A percentile compares a stretch with the other conserved stretches of the same genome.
Evolutionary conservation across 495 filamentous ascomycete genomes (phyloP).

Genomic region (Baudoinia panamericana): DNA sequence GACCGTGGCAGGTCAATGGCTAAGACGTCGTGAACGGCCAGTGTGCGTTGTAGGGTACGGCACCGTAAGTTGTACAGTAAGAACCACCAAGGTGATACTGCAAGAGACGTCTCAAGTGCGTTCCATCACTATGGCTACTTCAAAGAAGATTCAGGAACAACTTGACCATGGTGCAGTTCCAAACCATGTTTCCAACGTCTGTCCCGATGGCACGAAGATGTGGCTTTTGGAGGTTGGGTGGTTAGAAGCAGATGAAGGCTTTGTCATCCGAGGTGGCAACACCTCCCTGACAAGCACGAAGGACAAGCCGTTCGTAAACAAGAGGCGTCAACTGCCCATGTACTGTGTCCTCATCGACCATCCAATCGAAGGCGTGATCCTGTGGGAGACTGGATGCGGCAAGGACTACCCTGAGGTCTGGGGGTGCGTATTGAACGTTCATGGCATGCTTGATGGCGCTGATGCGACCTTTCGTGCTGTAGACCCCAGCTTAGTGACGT

Average conservation of each 20-base stretch:
- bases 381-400: conserved; percentile 41
- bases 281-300: conserved; percentile 8
- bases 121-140: conserved; percentile 3
- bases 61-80: too few species aligned
- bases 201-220: conserved; percentile 21
- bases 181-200: conserved; percentile 19
- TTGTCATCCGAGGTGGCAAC: conserved; percentile 20
- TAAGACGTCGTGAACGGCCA: too few species aligned
- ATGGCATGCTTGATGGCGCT: conserved; percentile 2
- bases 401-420: conserved; percentile 32
- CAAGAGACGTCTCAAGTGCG: conserved; percentile 2
- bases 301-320: conserved; percentile 18
- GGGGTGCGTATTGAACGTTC: background rate
- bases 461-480: conserved; percentile 5
- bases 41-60: too few species aligned
- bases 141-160: conserved; percentile 14
- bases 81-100: background rate
- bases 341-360: conserved; percentile 37
- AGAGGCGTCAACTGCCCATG: conserved; percentile 19
- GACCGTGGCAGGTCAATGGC: too few species aligned
- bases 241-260: conserved; percentile 22
- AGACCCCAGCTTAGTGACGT: conserved; percentile 33
- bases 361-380: conserved; percentile 37
- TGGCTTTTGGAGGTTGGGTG: conserved; percentile 19
- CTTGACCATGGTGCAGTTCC: conserved; percentile 18